Evolutionary conservation across 1,139 yeast genomes (phyloP), one percentile per base, ranked within the genome.

Genomic region (Zygosaccharomyces sapae): DNA sequence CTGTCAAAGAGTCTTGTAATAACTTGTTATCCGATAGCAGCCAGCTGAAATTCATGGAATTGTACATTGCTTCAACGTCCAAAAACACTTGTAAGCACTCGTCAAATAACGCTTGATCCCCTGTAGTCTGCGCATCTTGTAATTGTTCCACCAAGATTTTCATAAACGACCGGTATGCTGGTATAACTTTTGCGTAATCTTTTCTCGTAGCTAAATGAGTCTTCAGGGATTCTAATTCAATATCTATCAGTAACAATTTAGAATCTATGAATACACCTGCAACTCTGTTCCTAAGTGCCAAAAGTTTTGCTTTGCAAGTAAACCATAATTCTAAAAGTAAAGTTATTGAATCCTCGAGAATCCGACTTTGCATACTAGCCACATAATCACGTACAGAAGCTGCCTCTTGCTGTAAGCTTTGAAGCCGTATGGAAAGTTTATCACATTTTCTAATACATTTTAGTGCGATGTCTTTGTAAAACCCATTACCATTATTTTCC

Each of bases 21-120:
- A 48, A 41, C 12, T 51, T 57, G 20, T 60, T 64, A 16, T 59
- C 65, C 7, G 54, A 48, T 35, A 64, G 50, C 18, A 62, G 51
- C 59, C 67, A 66, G 45, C 59, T 64, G 53, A 67, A 58, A 41
- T 69, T 58, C 47, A 67, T 61, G 3, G 68, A 58, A 41, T 64
- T 67, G 51, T 65, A 68, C 72, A 68, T 67, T 41, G 65, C 58
- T 44, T 68, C 72, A 27, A 68, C 68, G 38, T 67, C 71, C 41
- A 63, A 53, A 38, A 68, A 60, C 4, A 65, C 66, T 2, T 55
- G 56, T 16, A 67, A 50, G 46, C 70, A 68, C 45, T 67, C 70
- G 39, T 64, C 65, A 40, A 67, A 67, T 33, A 62, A 59, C 9
- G 62, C 54, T 19, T 64, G 58, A 46, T 67, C 66, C 24, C 57